These are phyloP conservation scores for Daldinia childiae DNA, from an alignment of 495 filamentous ascomycete genomes.

Conservation along the genomic window DNA sequence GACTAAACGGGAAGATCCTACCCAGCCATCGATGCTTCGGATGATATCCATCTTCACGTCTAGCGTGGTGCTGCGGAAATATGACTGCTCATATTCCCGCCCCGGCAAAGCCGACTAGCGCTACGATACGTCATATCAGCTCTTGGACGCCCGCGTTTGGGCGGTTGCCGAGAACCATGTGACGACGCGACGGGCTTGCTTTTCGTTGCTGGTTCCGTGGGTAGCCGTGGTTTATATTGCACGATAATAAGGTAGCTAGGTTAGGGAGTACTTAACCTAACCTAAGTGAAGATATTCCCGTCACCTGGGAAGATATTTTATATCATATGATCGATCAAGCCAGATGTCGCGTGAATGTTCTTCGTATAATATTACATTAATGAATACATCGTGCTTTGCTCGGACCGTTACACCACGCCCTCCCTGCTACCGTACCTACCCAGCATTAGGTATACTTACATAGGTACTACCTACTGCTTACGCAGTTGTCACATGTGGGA, in stretches of 20 bases:
- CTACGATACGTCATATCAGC: background rate
- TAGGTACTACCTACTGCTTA: too few species aligned
- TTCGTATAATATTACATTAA: too few species aligned
- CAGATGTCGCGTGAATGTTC: background rate
- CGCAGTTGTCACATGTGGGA: too few species aligned
- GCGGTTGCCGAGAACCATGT: background rate
- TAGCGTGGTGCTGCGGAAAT: too few species aligned
- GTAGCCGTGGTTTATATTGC: background rate
- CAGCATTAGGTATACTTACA: too few species aligned
- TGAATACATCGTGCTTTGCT: background rate
- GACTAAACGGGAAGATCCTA: constrained; percentile 4
- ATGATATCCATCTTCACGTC: background rate
- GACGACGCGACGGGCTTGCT: background rate
- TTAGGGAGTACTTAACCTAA: background rate
- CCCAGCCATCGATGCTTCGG: background rate
- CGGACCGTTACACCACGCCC: background rate
- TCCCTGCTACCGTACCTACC: background rate
- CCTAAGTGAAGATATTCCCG: background rate
- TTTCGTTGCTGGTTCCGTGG: background rate
- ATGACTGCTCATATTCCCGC: background rate
- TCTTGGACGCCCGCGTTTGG: background rate
- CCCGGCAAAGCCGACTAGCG: background rate
- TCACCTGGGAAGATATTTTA: background rate
- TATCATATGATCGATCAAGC: background rate
- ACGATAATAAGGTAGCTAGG: background rate